Base-by-base conservation (phyloP, 2,329 filamentous ascomycete genomes). In the Clonostachys chloroleuca region DNA sequence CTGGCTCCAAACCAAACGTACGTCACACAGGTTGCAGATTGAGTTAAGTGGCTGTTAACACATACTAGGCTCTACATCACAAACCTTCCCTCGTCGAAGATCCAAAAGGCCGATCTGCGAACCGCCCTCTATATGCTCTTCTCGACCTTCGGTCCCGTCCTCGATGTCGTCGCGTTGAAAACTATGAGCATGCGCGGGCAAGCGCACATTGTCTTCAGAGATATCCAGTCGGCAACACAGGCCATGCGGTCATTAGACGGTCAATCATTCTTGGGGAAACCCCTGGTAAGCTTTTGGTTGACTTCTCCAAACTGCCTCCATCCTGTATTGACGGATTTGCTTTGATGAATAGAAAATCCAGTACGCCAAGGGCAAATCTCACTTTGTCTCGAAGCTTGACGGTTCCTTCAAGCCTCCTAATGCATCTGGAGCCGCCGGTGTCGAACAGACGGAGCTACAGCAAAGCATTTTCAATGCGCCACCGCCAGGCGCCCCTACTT, bases 131-230 rank as follows among this genome's bases (percentile, higher is more conserved):
- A 99, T 71, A 88, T 91, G 66, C 80, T 97, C 12, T 97, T 97
- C 66, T 90, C 91, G 12, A 95, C 91, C 13, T 95, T 96, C 63
- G 94, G 94, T 39, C 84, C 90, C 1, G 87, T 99, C 14, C 81
- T 99, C 49, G 94, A 99, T 63, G 82, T 99, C 17, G 87, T 96
- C 43, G 89, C 89, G 33, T 75, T 96, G 57, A 95, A 91, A 72
- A 95, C 89, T 2, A 77, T 78, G 65, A 90, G 90, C 70, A 96
- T 97, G 92, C 86, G 94, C 44, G 94, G 94, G 4, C 94, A 99
- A 69, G 94, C 94, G 51, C 94, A 97, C 61, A 75, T 99, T 51
- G 87, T 94, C 13, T 97, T 91, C 65, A 82, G 89, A 49, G 92
- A 99, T 64, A 76, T 92, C 34, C 87, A 96, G 55, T 84, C 89